Evolutionary conservation across 257 asterid species (phyloP), one percentile per base, ranked within the genome.

Genomic region (Primulina huaijiensis): DNA sequence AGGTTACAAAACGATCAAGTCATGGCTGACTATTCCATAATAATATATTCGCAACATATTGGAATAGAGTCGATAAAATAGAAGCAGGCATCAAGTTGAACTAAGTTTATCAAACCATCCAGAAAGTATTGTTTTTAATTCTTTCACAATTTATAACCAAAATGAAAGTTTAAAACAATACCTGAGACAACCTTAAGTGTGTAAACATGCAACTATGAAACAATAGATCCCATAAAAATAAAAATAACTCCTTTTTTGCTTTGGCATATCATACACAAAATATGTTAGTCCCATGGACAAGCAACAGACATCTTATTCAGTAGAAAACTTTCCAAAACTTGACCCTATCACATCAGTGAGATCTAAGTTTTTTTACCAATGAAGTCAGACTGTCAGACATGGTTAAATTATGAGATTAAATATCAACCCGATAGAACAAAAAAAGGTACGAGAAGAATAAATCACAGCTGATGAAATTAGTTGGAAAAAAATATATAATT

Each of bases 401-500:
- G 16, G 50, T 9, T 38, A 38, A 38, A 9, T 10, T 38, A 29
- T 35, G n/a, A 35, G 20, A 59, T 37, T 33, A 61, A 21, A 59
- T 27, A 46, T 40, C 72, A 60, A 3, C 16, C 17, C 2, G 21
- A 33, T 2, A 7, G 34, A 62, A 33, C 20, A 35, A 33, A 14
- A 14, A 62, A 50, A 20, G 3, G 3, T 53, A 30, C 33, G n/a
- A 33, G 50, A 74, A 19, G 19, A 37, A 60, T n/a, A 65, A 76
- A 56, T 53, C 72, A 38, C 37, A 75, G 11, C 60, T 66, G 12
- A 46, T 16, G 20, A 67, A 57, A 12, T 50, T 56, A 30, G 65
- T 53, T 61, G 19, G 50, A 56, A 14, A 65, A 62, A 70, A 0
- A 37, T 46, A 70, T 31, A 56, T 20, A 74, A 71, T 38, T 55